phyloP scores from a whole-genome alignment of 2,329 filamentous ascomycete genomes.

The Penicillium brasilianum region DNA sequence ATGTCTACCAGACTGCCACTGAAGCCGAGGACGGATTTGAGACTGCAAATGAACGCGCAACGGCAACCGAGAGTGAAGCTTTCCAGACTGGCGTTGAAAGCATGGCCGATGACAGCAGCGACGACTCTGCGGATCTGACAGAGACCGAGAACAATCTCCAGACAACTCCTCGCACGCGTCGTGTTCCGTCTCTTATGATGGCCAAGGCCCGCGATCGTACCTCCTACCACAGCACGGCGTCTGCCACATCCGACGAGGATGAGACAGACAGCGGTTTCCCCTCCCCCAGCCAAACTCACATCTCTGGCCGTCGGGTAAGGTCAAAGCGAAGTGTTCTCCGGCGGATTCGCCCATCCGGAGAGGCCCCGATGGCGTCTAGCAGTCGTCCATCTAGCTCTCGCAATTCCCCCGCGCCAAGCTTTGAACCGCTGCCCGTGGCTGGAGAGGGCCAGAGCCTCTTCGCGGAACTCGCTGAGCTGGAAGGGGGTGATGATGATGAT shows the following conservation, averaged over 20 bases:
- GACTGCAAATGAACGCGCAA: slow-evolving; percentile 76
- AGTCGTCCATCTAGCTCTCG: slow-evolving; percentile 49
- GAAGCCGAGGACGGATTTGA: slow-evolving; percentile 73
- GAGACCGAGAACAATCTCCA: slow-evolving; percentile 73
- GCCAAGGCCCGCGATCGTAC: slow-evolving; percentile 61
- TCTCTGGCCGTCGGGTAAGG: slow-evolving; percentile 73
- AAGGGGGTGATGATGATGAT: slow-evolving; percentile 69
- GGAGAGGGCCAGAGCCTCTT: slow-evolving; percentile 78
- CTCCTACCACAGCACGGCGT: slow-evolving; percentile 86
- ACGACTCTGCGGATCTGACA: slow-evolving; percentile 72
- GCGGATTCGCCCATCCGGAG: slow-evolving; percentile 59
- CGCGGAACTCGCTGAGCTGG: slow-evolving; percentile 84
- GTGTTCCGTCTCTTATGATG: slow-evolving; percentile 47
- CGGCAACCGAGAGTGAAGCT: slow-evolving; percentile 83
- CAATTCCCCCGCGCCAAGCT: slow-evolving; percentile 60
- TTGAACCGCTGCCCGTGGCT: slow-evolving; percentile 53
- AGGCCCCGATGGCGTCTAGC: slow-evolving; percentile 47
- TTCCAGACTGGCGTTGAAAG: slow-evolving; percentile 92
- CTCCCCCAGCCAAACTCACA: slow-evolving; percentile 69
- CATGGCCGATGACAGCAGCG: slow-evolving; percentile 65
- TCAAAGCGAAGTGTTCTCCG: slow-evolving; percentile 68
- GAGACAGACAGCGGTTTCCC: slow-evolving; percentile 68
- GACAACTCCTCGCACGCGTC: slow-evolving; percentile 47
- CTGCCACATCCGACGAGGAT: slow-evolving; percentile 75
- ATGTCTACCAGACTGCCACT: slow-evolving; percentile 80